A percentile compares a stretch with the other conserved stretches of the same genome.
These are phyloP conservation scores for Eleusine coracana DNA, from an alignment of 176 grass and related monocot species.

Conservation along the genomic window DNA sequence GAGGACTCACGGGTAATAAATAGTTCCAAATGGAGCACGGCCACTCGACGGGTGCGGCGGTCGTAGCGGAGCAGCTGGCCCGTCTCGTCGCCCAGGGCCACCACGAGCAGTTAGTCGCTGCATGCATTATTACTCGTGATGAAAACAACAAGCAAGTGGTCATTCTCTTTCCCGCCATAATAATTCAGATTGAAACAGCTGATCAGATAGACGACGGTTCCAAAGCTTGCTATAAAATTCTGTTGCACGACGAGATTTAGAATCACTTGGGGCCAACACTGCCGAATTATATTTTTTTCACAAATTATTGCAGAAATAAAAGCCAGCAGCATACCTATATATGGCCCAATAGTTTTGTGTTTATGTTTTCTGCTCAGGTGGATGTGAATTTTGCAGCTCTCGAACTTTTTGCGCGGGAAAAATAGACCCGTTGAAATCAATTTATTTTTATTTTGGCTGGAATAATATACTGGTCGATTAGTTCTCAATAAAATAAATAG, in stretches of 20 bases:
- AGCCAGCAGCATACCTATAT: neutral
- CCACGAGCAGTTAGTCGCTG: conserved; percentile 59
- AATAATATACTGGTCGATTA: neutral
- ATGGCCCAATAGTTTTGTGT: neutral
- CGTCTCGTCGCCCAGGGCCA: conserved; percentile 58
- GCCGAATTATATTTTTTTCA: too few species aligned
- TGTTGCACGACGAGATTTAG: neutral
- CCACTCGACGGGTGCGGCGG: conserved; percentile 23
- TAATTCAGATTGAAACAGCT: neutral
- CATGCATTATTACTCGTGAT: neutral
- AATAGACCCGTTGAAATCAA: neutral
- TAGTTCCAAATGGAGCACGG: too few species aligned
- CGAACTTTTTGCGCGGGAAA: neutral
- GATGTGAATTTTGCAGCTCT: neutral
- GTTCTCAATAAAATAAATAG: neutral
- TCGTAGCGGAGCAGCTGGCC: conserved; percentile 72
- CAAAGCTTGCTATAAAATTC: neutral
- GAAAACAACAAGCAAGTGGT: neutral
- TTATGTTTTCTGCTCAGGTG: neutral
- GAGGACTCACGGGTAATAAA: too few species aligned
- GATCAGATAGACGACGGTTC: neutral
- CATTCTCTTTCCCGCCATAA: neutral
- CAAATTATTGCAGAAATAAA: neutral
- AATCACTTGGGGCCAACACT: too few species aligned
- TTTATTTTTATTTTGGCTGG: neutral